phyloP scores from a whole-genome alignment of 1,139 yeast genomes.

The Suhomyces atakaporum region DNA sequence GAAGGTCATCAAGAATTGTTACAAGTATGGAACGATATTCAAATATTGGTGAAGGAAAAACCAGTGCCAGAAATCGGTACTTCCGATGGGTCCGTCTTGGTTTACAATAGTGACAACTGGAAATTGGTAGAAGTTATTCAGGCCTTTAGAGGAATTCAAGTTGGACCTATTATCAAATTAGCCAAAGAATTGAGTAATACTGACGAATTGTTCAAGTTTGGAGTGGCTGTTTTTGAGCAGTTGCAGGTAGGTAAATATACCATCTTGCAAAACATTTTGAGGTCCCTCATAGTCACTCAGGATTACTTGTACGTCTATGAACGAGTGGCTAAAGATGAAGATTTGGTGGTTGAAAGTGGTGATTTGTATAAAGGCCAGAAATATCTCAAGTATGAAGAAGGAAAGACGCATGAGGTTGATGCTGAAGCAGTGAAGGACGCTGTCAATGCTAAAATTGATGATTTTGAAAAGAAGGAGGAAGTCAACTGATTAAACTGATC shows the following conservation, averaged over 20 bases:
- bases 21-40: conserved; percentile 54
- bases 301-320: conserved; percentile 36
- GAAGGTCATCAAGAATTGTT: conserved; percentile 49
- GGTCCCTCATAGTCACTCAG: conserved; percentile 25
- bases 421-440: conserved; percentile 12
- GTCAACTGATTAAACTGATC: too few relatives aligned
- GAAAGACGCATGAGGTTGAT: conserved; percentile 12
- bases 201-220: background rate
- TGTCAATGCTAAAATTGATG: conserved; percentile 15
- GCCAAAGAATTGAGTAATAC: background rate
- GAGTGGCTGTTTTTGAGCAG: conserved; percentile 16
- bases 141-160: conserved; percentile 21
- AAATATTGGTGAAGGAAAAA: conserved; percentile 58
- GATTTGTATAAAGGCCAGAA: conserved; percentile 1
- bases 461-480: conserved; percentile 9
- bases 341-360: conserved; percentile 6
- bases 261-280: conserved; percentile 20
- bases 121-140: conserved; percentile 22
- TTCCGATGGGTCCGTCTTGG: conserved; percentile 7
- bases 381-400: conserved; percentile 4
- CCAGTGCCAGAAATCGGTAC: conserved; percentile 15
- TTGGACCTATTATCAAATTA: conserved; percentile 4
- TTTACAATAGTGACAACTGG: conserved; percentile 30
- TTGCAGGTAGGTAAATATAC: conserved; percentile 18
- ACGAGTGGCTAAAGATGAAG: conserved; percentile 21